Evolutionary conservation across 495 filamentous ascomycete species (phyloP).

Genomic region (Trichocladium uniseriatum): DNA sequence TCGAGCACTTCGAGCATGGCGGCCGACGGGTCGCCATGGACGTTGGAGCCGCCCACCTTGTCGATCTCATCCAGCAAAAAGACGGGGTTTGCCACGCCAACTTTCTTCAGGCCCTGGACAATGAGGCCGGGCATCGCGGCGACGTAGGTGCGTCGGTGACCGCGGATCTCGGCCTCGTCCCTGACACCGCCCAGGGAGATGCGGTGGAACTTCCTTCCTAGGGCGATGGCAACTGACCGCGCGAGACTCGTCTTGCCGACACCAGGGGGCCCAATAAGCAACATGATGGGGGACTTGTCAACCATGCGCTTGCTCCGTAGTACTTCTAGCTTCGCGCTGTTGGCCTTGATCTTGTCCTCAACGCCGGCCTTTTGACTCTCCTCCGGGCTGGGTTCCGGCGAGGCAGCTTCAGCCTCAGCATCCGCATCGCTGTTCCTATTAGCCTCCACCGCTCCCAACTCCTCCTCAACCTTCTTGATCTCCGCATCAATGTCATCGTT

Average conservation of each 20-base stretch:
- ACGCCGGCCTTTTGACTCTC: too few species aligned
- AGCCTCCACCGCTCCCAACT: slow-evolving; percentile 39
- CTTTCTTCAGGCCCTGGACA: slow-evolving; percentile 91
- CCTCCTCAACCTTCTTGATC: slow-evolving; percentile 56
- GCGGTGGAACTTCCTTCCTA: slow-evolving; percentile 92
- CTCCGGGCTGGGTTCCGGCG: slow-evolving; percentile 27
- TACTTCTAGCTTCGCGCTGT: slow-evolving; percentile 54
- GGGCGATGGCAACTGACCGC: slow-evolving; percentile 81
- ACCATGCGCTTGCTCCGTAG: slow-evolving; percentile 67
- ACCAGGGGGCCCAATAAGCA: slow-evolving; percentile 90
- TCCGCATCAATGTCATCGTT: slow-evolving; percentile 72
- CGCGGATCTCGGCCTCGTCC: slow-evolving; percentile 94
- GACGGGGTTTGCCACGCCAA: slow-evolving; percentile 90
- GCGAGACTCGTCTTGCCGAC: slow-evolving; percentile 95
- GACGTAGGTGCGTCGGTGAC: slow-evolving; percentile 93
- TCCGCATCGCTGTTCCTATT: slow-evolving; percentile 18
- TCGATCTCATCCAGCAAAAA: slow-evolving; percentile 98
- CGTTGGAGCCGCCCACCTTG: slow-evolving; percentile 86
- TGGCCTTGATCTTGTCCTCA: slow-evolving; percentile 37
- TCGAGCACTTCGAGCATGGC: slow-evolving; percentile 98
- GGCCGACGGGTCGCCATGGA: slow-evolving; percentile 95
- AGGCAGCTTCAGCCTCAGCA: slow-evolving; percentile 6
- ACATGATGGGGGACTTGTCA: slow-evolving; percentile 91
- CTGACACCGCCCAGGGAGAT: slow-evolving; percentile 94
- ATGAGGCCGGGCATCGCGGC: slow-evolving; percentile 97